Percentiles rank a stretch among this genome's conserved stretches.
Evolutionary conservation across 2,329 filamentous ascomycete genomes (phyloP).

Genomic region (Thelonectria discophora): DNA sequence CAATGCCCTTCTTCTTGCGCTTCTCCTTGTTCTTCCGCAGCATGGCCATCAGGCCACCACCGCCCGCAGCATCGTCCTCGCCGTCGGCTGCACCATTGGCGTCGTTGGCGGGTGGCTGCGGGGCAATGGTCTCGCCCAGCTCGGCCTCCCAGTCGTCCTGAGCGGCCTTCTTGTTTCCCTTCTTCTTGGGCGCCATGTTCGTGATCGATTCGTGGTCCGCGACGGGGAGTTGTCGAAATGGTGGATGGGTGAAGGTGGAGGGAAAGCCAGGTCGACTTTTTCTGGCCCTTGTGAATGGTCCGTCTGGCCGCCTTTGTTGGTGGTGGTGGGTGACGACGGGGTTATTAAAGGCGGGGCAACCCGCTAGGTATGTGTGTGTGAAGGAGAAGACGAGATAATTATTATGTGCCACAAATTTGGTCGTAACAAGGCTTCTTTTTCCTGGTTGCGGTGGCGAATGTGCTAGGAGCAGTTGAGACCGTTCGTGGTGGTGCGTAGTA

Average conservation of each 20-base stretch:
- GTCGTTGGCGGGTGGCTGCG: slow-evolving; percentile 59
- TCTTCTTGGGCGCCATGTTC: slow-evolving; percentile 93
- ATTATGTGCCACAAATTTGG: slow-evolving; percentile 2
- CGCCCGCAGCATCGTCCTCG: slow-evolving; percentile 62
- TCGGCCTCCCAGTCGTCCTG: slow-evolving; percentile 96
- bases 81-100: slow-evolving; percentile 57
- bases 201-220: slow-evolving; percentile 37
- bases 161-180: slow-evolving; percentile 78
- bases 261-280: slow-evolving; percentile 24
- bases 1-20: slow-evolving; percentile 86
- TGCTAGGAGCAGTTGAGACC: no score
- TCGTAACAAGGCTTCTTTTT: slow-evolving; percentile 4
- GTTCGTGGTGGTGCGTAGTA: no score
- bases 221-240: slow-evolving; percentile 27
- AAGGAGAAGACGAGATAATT: neutral
- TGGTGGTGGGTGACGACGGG: slow-evolving; percentile 6
- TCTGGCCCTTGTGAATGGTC: slow-evolving; percentile 20
- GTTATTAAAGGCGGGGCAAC: slow-evolving; percentile 20
- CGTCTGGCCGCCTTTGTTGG: slow-evolving; percentile 6
- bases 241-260: slow-evolving; percentile 8
- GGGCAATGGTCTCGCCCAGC: slow-evolving; percentile 79
- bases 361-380: neutral
- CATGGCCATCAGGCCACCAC: slow-evolving; percentile 79
- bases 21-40: slow-evolving; percentile 85
- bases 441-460: slow-evolving; percentile 38